Conservation (phyloP, 2,329 filamentous ascomycete genomes). For the Diplodia scrobiculata region DNA sequence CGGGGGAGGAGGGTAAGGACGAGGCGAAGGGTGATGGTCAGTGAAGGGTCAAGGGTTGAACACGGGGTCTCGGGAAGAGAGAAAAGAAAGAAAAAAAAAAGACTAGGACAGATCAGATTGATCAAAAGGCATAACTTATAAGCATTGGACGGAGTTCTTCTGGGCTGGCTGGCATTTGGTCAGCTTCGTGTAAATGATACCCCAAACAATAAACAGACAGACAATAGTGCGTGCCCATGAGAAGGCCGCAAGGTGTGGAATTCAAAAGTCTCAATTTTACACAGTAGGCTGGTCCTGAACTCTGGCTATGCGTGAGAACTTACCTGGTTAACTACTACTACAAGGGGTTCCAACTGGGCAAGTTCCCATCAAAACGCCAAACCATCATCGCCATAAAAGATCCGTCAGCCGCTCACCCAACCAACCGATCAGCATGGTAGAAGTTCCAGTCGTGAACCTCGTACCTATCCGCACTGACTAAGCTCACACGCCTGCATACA, state of each 20-base stretch:
- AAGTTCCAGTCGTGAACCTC: not conserved
- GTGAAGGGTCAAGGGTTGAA: not conserved
- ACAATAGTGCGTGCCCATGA: not conserved
- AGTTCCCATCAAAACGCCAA: not conserved
- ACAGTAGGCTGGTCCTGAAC: not conserved
- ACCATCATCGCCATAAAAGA: not conserved
- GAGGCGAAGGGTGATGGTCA: not conserved
- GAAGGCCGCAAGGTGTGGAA: not conserved
- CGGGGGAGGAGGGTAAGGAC: conserved; percentile 23
- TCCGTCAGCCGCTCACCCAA: not conserved
- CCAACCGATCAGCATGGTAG: not conserved
- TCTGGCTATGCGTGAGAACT: not conserved
- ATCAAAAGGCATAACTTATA: not conserved
- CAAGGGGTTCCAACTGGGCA: not conserved
- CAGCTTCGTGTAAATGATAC: not conserved
- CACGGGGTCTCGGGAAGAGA: too few relatives aligned
- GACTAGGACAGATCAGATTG: not conserved
- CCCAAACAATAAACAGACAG: not conserved
- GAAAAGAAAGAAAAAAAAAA: not conserved
- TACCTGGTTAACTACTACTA: not conserved
- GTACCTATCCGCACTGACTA: not conserved
- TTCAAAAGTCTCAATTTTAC: not conserved
- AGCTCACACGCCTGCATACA: not conserved
- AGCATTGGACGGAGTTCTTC: not conserved
- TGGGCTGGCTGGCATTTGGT: not conserved